These are phyloP conservation scores for Echeveria elegans DNA, from an alignment of 164 flowering plant genomes.

Conservation along the genomic window DNA sequence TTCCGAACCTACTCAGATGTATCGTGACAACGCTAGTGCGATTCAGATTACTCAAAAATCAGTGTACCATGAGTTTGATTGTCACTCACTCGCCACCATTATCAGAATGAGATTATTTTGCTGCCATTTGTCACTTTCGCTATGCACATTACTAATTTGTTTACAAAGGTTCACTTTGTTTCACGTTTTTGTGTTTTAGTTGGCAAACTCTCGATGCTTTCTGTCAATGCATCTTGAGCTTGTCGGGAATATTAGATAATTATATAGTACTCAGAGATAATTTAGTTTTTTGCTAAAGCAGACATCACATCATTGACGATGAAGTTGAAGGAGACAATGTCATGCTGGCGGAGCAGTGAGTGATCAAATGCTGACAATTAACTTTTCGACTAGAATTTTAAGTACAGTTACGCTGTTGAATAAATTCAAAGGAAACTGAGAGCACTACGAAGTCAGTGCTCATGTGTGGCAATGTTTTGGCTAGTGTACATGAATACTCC, in stretches of 20 bases:
- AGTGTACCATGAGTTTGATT: background rate
- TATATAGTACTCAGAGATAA: too few relatives aligned
- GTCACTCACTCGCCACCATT: background rate
- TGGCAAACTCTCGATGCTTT: background rate
- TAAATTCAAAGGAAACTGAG: too few relatives aligned
- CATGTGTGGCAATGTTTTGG: too few relatives aligned
- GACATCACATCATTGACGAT: background rate
- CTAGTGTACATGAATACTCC: too few relatives aligned
- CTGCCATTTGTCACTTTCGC: background rate
- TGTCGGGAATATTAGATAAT: too few relatives aligned
- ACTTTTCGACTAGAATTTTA: too few relatives aligned
- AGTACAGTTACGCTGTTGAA: too few relatives aligned
- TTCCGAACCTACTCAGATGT: background rate
- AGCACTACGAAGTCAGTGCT: too few relatives aligned
- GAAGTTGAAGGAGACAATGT: too few relatives aligned
- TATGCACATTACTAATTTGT: background rate
- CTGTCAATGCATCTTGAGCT: background rate
- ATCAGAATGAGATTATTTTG: background rate
- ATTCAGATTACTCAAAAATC: background rate
- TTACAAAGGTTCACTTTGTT: background rate
- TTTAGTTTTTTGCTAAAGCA: too few relatives aligned
- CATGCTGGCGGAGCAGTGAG: too few relatives aligned
- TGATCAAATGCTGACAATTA: too few relatives aligned
- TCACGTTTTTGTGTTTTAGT: background rate
- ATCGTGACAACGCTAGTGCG: background rate